Evolutionary conservation across 192 early-diverging fungal genomes (phyloP).

Genomic region (Coemansia sp.): DNA sequence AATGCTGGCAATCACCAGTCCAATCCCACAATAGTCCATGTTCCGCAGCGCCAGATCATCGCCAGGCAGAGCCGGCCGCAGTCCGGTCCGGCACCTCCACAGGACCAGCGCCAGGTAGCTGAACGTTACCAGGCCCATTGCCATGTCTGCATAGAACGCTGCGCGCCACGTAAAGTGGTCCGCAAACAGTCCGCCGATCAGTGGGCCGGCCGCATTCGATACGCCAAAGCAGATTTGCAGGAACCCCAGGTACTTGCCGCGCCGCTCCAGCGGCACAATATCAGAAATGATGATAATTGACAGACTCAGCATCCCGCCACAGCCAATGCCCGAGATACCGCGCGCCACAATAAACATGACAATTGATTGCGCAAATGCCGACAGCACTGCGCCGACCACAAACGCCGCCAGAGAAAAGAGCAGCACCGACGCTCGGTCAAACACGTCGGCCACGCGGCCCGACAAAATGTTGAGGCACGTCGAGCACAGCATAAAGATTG

Average conservation of each 20-base stretch:
- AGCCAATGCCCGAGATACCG: constrained; percentile 70
- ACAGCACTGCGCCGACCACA: constrained; percentile 43
- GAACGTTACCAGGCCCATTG: constrained; percentile 60
- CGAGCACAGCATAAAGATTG: constrained; percentile 65
- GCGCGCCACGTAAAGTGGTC: constrained; percentile 57
- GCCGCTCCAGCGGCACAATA: constrained; percentile 64
- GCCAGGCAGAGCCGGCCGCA: constrained; percentile 8
- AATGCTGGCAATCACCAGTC: constrained; percentile 56
- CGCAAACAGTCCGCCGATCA: constrained; percentile 59
- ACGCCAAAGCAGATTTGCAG: constrained; percentile 55
- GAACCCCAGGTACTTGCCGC: constrained; percentile 71
- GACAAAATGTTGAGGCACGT: constrained; percentile 75
- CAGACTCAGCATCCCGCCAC: constrained; percentile 62
- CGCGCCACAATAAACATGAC: constrained; percentile 65
- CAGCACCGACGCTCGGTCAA: constrained; percentile 51
- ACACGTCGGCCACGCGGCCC: constrained; percentile 84
- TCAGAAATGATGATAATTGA: constrained; percentile 76
- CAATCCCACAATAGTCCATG: constrained; percentile 66
- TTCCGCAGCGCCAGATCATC: constrained; percentile 23
- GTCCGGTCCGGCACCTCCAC: constrained; percentile 43
- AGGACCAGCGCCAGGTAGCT: constrained; percentile 54
- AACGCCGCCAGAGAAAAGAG: constrained; percentile 45
- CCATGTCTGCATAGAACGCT: constrained; percentile 79
- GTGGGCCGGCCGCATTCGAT: constrained; percentile 58
- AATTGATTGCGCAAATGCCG: constrained; percentile 42